These are phyloP conservation scores for Solanum sitiens DNA, from an alignment of 257 asterid species.

Conservation along the genomic window DNA sequence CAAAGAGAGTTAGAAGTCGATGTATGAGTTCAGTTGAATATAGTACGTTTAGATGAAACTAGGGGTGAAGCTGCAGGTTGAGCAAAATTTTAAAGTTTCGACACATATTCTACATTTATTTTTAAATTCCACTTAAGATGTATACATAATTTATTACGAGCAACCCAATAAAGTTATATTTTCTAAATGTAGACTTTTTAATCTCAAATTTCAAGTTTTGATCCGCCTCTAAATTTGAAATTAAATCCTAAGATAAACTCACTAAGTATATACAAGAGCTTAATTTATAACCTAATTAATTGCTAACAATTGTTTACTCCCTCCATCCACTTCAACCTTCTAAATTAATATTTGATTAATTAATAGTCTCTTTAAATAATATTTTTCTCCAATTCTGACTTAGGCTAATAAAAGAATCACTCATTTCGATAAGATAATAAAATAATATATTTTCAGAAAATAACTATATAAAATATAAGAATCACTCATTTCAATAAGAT, in stretches of 20 bases:
- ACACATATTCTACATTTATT: too few relatives aligned
- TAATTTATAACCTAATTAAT: background rate
- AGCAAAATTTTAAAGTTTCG: background rate
- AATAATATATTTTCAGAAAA: too few relatives aligned
- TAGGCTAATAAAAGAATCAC: too few relatives aligned
- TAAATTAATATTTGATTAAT: too few relatives aligned
- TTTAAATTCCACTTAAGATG: background rate
- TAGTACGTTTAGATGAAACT: background rate
- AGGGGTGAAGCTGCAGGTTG: background rate
- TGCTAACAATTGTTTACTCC: background rate
- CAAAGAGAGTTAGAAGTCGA: too few relatives aligned
- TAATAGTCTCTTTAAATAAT: too few relatives aligned
- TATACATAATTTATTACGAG: too few relatives aligned
- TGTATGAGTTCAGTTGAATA: background rate
- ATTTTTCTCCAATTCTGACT: rapidly evolving
- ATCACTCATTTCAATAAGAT: too few relatives aligned
- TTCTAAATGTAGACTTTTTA: background rate
- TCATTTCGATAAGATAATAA: too few relatives aligned
- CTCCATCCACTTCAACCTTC: background rate
- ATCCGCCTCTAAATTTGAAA: background rate
- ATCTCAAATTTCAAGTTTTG: background rate
- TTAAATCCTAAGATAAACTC: background rate
- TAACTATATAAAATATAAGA: too few relatives aligned
- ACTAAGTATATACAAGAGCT: background rate
- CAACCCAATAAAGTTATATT: too few relatives aligned